phyloP scores from a whole-genome alignment of 352 stramenopile species.

The Phytopythium mirpurense region DNA sequence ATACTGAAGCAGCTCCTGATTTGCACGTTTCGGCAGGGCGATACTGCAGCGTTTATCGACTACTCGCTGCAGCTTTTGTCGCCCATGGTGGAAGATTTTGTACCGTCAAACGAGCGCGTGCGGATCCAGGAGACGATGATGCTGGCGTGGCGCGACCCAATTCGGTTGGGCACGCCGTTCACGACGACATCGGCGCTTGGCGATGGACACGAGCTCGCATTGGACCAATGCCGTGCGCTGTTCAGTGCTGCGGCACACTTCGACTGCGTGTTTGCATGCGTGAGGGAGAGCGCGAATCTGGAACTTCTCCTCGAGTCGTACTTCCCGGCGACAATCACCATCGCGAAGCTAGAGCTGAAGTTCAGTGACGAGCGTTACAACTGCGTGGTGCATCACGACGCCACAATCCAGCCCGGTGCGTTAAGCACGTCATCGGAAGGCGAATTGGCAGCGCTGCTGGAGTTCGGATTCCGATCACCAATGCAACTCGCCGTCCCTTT shows the following conservation, averaged over 20 bases:
- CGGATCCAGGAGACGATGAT: constrained; percentile 57
- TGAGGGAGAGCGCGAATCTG: constrained; percentile 57
- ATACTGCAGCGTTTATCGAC: constrained; percentile 72
- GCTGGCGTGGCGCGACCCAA: constrained; percentile 52
- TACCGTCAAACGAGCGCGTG: constrained; percentile 47
- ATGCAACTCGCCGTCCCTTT: constrained; percentile 43
- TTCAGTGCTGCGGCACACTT: constrained; percentile 54
- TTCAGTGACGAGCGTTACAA: constrained; percentile 80
- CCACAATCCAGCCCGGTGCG: constrained; percentile 4
- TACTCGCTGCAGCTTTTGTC: constrained; percentile 75
- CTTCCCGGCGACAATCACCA: constrained; percentile 48
- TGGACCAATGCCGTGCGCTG: constrained; percentile 48
- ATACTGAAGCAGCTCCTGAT: constrained; percentile 70
- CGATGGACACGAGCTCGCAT: constrained; percentile 36
- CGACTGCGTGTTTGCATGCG: constrained; percentile 55
- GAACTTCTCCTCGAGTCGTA: constrained; percentile 43
- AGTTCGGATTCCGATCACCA: constrained; percentile 33
- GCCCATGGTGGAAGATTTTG: constrained; percentile 63
- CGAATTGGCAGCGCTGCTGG: constrained; percentile 38
- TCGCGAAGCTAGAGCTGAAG: constrained; percentile 59
- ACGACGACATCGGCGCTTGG: constrained; percentile 26
- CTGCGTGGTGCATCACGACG: constrained; percentile 44
- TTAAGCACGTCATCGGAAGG: constrained; percentile 15
- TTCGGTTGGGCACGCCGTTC: constrained; percentile 32
- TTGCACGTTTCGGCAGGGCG: constrained; percentile 68